These are phyloP conservation scores for Monsonia emarginata DNA, from an alignment of 441 rosid genomes.

Conservation along the genomic window DNA sequence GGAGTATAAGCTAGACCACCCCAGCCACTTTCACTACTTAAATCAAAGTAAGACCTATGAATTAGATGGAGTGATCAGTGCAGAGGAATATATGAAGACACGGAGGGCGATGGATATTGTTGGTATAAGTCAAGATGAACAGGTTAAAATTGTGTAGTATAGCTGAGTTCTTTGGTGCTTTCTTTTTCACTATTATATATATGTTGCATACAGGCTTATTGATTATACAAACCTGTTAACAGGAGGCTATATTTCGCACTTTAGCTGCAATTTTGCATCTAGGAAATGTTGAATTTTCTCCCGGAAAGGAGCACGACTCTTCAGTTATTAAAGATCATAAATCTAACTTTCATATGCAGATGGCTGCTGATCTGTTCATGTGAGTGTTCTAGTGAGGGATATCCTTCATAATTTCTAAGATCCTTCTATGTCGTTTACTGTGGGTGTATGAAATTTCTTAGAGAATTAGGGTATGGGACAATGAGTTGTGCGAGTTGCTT, in stretches of 20 bases:
- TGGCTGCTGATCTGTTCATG: slow-evolving; percentile 81
- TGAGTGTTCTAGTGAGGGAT: slow-evolving; percentile 21
- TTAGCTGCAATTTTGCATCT: slow-evolving; percentile 95
- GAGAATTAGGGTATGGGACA: background rate
- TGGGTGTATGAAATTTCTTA: background rate
- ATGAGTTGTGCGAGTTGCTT: background rate
- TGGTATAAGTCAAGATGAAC: slow-evolving; percentile 62
- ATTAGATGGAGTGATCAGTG: slow-evolving; percentile 53
- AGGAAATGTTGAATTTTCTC: slow-evolving; percentile 75
- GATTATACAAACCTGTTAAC: slow-evolving; percentile 14
- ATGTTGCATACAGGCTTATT: slow-evolving; percentile 16
- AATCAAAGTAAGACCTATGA: slow-evolving; percentile 62
- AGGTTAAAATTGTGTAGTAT: slow-evolving; percentile 31
- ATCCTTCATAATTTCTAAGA: background rate
- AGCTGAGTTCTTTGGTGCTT: background rate
- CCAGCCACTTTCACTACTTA: slow-evolving; percentile 65
- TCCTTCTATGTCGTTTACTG: slow-evolving; percentile 10
- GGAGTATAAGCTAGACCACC: slow-evolving; percentile 54
- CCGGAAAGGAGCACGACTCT: slow-evolving; percentile 68
- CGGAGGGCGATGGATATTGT: slow-evolving; percentile 80
- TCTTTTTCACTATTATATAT: background rate
- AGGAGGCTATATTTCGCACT: slow-evolving; percentile 89
- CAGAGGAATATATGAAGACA: slow-evolving; percentile 56
- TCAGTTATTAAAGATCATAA: slow-evolving; percentile 69
- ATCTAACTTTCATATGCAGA: slow-evolving; percentile 65